phyloP scores from a whole-genome alignment of 257 asterid genomes.

The Solanum dulcamara region DNA sequence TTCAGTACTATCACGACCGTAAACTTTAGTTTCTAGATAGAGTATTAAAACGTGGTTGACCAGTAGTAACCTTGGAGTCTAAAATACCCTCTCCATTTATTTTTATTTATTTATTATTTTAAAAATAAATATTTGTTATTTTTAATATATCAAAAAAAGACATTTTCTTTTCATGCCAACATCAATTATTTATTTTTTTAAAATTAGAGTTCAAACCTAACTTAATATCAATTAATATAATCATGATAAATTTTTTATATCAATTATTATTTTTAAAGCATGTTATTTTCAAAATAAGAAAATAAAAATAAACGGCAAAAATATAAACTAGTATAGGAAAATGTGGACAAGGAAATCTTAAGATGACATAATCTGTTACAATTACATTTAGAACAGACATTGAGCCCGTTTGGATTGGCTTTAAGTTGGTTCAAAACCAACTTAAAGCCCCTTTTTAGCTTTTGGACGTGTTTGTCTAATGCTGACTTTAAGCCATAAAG shows the following conservation, averaged over 20 bases:
- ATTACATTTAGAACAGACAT: neutral
- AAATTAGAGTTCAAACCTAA: too few relatives aligned
- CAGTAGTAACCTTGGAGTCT: neutral
- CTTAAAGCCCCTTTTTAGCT: too few relatives aligned
- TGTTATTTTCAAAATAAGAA: neutral
- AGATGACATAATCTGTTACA: neutral
- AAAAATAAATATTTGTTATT: neutral
- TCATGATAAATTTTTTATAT: neutral
- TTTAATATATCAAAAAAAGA: neutral
- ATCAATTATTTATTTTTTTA: too few relatives aligned
- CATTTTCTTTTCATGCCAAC: too few relatives aligned
- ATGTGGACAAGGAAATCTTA: neutral
- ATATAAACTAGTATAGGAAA: neutral
- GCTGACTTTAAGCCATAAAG: too few relatives aligned
- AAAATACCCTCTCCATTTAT: too few relatives aligned
- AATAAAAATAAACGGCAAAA: neutral
- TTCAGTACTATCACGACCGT: neutral
- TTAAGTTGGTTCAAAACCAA: too few relatives aligned
- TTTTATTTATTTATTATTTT: neutral
- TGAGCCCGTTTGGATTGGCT: too few relatives aligned
- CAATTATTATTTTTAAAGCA: neutral
- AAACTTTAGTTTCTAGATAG: neutral
- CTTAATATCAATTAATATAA: neutral
- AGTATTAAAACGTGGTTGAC: neutral
- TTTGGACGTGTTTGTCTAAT: too few relatives aligned